Base-by-base conservation (phyloP, 2,329 filamentous ascomycete genomes). In the Cladosporium oxysporum region DNA sequence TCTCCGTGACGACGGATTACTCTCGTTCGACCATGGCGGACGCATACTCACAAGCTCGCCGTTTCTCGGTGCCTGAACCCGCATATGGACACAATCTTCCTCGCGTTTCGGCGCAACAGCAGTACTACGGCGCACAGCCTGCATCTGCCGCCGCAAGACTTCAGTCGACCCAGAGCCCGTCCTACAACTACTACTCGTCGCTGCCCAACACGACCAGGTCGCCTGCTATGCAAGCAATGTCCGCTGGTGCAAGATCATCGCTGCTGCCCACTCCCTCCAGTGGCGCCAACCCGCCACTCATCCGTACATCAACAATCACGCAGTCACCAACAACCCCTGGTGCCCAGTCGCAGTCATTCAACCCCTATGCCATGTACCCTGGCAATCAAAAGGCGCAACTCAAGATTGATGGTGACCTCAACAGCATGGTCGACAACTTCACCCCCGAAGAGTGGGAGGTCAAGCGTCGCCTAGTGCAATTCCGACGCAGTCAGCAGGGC, bases 351-450 rank as follows among this genome's bases (percentile, higher is more conserved):
- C 82, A 83, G 18, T 76, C 78, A 1, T 91, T 93, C 79, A 92
- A 93, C 71, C 90, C 90, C 0, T 93, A 96, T 75, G 86, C 89
- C 3, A 86, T 94, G 70, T 94, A 93, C 75, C 89, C 92, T 18
- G 68, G 74, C 11, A 87, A 88, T 74, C 76, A 78, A 23, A 97
- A 97, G 80, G 95, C 93, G 0, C 83, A 90, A 21, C 82, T 98
- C 33, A 92, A 95, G 74, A 90, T 98, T 67, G 87, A 90, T 63
- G 93, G 93, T 23, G 91, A 97, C 73, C 84, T 99, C 58, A 88
- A 93, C 61, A 82, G 84, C 8, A 97, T 98, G 94, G 88, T 88
- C 0, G 86, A 90, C 68, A 86, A 88, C 68, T 99, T 95, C 95
- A 90, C 87, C 0, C 80, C 84, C 31, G 92, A 96, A 69, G 95